phyloP scores from a whole-genome alignment of 1,139 yeast species.

The Blastobotrys raffinosifermentans region DNA sequence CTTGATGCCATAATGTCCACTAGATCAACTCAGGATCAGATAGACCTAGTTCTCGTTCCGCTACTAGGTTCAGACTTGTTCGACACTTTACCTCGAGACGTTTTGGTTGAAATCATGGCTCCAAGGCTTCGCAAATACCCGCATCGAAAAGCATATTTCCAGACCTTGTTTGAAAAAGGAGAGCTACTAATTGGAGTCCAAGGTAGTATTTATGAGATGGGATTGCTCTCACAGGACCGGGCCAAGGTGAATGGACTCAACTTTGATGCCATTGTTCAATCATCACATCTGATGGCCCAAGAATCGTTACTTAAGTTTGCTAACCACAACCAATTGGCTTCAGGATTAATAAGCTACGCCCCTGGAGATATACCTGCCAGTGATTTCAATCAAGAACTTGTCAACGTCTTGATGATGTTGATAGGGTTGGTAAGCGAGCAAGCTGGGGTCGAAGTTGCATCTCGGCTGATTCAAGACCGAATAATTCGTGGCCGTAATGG shows the following conservation, averaged over 20 bases:
- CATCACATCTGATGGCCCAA: not conserved
- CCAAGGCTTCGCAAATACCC: conserved; percentile 3
- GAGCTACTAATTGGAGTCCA: not conserved
- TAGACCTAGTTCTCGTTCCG: not conserved
- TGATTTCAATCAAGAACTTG: not conserved
- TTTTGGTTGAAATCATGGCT: conserved; percentile 2
- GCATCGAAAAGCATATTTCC: not conserved
- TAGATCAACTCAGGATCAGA: conserved; percentile 1
- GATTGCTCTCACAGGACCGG: not conserved
- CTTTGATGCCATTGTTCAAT: conserved; percentile 1
- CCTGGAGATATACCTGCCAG: not conserved
- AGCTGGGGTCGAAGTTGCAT: not conserved
- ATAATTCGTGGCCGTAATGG: conserved; percentile 1
- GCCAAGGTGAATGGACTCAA: conserved; percentile 1
- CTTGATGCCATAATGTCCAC: no score
- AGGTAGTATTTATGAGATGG: not conserved
- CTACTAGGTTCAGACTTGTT: not conserved
- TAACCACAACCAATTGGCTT: not conserved
- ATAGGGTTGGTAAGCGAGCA: not conserved
- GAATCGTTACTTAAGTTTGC: conserved; percentile 2
- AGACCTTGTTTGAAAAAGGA: not conserved
- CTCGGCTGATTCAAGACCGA: not conserved
- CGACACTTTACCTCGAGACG: not conserved
- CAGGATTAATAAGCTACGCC: not conserved
- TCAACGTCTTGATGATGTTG: conserved; percentile 2